phyloP scores from a whole-genome alignment of 164 flowering plant genomes.

The Stephania cephalantha region DNA sequence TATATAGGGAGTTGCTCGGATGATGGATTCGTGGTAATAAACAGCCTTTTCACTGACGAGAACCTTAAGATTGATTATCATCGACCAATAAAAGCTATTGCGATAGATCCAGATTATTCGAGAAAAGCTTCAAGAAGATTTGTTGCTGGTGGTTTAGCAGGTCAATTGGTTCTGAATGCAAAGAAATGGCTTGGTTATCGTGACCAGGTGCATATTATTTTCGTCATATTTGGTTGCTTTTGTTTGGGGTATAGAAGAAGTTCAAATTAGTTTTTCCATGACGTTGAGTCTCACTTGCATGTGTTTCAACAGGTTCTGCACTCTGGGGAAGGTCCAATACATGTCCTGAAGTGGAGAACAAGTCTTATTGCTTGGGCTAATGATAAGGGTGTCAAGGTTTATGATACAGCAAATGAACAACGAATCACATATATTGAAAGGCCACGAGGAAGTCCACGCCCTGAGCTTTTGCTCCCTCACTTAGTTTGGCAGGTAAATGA shows the following conservation, averaged over 20 bases:
- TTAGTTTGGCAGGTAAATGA: slow-evolving; percentile 94
- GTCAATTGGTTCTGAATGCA: slow-evolving; percentile 65
- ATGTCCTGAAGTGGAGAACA: slow-evolving; percentile 89
- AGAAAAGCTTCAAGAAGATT: slow-evolving; percentile 79
- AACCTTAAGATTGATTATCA: slow-evolving; percentile 83
- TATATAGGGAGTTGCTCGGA: slow-evolving; percentile 97
- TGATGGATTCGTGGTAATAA: slow-evolving; percentile 91
- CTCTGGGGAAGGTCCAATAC: slow-evolving; percentile 98
- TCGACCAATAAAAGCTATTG: slow-evolving; percentile 96
- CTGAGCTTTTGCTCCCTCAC: slow-evolving; percentile 84
- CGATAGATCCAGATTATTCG: slow-evolving; percentile 86
- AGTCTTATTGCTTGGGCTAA: slow-evolving; percentile 98
- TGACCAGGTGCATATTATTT: slow-evolving; percentile 66
- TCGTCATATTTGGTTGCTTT: slow-evolving; percentile 7
- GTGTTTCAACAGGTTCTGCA: slow-evolving; percentile 62
- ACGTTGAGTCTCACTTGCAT: not conserved
- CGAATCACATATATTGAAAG: slow-evolving; percentile 93
- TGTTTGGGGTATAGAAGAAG: not conserved
- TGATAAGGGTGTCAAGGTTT: slow-evolving; percentile 95
- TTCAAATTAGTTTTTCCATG: not conserved
- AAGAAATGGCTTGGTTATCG: slow-evolving; percentile 90
- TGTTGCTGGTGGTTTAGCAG: slow-evolving; percentile 97
- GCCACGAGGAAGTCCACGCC: slow-evolving; percentile 89
- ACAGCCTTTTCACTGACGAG: slow-evolving; percentile 85
- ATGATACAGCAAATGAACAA: slow-evolving; percentile 86